These are phyloP conservation scores for Xylaria castorea DNA, from an alignment of 495 filamentous ascomycete genomes.

Conservation along the genomic window DNA sequence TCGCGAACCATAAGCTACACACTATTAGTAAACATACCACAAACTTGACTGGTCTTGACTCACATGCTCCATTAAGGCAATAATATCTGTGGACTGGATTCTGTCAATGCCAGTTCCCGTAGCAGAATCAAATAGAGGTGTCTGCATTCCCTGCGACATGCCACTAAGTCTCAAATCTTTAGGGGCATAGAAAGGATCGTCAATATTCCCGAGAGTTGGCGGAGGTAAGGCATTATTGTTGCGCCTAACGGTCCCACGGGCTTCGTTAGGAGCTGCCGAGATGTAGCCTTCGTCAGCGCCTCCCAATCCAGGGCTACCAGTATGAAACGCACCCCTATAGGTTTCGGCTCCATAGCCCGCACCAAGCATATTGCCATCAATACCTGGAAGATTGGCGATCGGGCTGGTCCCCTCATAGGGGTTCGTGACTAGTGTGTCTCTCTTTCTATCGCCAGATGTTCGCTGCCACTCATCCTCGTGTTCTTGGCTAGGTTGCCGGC, in stretches of 20 bases:
- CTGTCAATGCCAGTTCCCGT: conserved; percentile 88
- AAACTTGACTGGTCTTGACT: conserved; percentile 41
- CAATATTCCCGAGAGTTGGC: conserved; percentile 57
- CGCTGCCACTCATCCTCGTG: conserved; percentile 63
- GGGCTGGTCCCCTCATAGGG: conserved; percentile 64
- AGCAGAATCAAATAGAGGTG: conserved; percentile 88
- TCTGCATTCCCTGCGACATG: conserved; percentile 87
- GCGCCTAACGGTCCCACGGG: conserved; percentile 62
- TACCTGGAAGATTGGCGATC: conserved; percentile 57
- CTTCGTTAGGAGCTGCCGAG: conserved; percentile 77
- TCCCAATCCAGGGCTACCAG: conserved; percentile 58
- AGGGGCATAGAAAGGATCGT: conserved; percentile 64
- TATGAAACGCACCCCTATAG: conserved; percentile 52
- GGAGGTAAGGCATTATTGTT: conserved; percentile 67
- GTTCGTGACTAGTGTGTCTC: conserved; percentile 63
- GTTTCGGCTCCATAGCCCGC: conserved; percentile 44
- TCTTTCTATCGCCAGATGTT: conserved; percentile 60
- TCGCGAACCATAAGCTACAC: conserved; percentile 89
- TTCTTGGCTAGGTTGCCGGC: conserved; percentile 56
- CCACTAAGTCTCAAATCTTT: conserved; percentile 78
- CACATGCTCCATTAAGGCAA: conserved; percentile 96
- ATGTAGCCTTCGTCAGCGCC: conserved; percentile 86
- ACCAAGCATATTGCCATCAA: conserved; percentile 54
- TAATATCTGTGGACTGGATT: conserved; percentile 96
- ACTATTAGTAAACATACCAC: conserved; percentile 36